phyloP scores from a whole-genome alignment of 2,329 filamentous ascomycete genomes.

The Dactylellina haptotyla region DNA sequence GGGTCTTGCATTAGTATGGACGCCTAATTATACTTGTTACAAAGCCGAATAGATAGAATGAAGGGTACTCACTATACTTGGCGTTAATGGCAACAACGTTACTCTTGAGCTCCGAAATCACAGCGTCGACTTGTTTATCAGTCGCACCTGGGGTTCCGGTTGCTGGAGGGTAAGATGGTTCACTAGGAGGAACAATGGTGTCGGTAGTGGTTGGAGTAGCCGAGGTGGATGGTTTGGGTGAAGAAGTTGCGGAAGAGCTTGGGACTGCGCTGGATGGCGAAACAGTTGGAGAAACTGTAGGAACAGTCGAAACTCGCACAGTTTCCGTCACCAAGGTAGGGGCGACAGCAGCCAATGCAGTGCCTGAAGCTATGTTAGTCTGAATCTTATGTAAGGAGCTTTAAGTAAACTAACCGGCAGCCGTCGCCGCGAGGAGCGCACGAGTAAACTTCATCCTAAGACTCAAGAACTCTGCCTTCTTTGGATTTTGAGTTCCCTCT shows the following conservation, averaged over 20 bases:
- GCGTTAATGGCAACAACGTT: slow-evolving; percentile 46
- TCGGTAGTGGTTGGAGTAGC: slow-evolving; percentile 4
- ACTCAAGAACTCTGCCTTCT: no score
- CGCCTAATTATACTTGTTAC: not conserved
- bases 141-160: slow-evolving; percentile 29
- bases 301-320: not conserved
- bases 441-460: slow-evolving; percentile 29
- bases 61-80: slow-evolving; percentile 27
- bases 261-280: not conserved
- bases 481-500: no score
- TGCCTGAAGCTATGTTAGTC: slow-evolving; percentile 18
- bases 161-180: slow-evolving; percentile 49
- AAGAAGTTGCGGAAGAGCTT: not conserved
- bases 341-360: slow-evolving; percentile 10
- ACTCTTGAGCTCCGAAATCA: slow-evolving; percentile 30
- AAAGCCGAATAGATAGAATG: not conserved
- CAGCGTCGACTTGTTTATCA: slow-evolving; percentile 37
- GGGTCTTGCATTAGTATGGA: not conserved
- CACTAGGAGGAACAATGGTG: slow-evolving; percentile 18
- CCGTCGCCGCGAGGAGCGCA: slow-evolving; percentile 31
- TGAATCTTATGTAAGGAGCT: not conserved
- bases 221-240: not conserved
- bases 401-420: slow-evolving; percentile 27
- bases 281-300: not conserved
- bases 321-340: slow-evolving; percentile 10